Evolutionary conservation across 2,329 filamentous ascomycete genomes (phyloP).

Genomic region (Neopestalotiopsis sp.): DNA sequence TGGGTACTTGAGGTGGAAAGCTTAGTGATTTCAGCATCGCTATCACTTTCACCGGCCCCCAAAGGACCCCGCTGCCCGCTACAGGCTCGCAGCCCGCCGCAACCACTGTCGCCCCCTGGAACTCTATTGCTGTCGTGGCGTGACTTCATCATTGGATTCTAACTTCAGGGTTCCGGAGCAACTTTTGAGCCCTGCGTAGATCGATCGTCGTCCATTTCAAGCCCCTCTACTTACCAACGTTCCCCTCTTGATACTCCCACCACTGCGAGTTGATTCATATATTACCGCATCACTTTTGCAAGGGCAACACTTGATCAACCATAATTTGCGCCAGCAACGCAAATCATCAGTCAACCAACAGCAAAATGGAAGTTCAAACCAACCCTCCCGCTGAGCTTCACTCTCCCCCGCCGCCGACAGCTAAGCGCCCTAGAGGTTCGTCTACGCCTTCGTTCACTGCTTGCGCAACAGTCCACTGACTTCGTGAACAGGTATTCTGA

Average conservation of each 20-base stretch:
- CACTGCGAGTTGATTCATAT: neutral
- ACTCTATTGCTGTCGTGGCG: neutral
- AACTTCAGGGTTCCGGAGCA: neutral
- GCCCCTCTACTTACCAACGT: neutral
- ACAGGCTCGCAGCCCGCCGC: neutral
- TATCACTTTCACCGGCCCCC: neutral
- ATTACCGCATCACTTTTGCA: neutral
- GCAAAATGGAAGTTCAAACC: conserved; percentile 35
- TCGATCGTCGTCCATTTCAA: neutral
- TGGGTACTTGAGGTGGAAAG: neutral
- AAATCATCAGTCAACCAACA: neutral
- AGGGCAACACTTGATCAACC: neutral
- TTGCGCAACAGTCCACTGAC: neutral
- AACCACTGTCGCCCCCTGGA: neutral
- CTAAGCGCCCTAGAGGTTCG: conserved; percentile 36
- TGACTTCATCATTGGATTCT: neutral
- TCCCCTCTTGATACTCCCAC: neutral
- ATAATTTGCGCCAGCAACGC: neutral
- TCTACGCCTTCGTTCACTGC: neutral
- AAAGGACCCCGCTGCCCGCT: neutral
- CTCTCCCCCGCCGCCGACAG: conserved; percentile 24
- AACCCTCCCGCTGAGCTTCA: conserved; percentile 30
- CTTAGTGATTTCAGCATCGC: neutral
- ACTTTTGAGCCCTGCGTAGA: neutral
- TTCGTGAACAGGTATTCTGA: conserved; percentile 76